These are phyloP conservation scores for Craterostigma plantagineum DNA, from an alignment of 257 asterid species.

Conservation along the genomic window DNA sequence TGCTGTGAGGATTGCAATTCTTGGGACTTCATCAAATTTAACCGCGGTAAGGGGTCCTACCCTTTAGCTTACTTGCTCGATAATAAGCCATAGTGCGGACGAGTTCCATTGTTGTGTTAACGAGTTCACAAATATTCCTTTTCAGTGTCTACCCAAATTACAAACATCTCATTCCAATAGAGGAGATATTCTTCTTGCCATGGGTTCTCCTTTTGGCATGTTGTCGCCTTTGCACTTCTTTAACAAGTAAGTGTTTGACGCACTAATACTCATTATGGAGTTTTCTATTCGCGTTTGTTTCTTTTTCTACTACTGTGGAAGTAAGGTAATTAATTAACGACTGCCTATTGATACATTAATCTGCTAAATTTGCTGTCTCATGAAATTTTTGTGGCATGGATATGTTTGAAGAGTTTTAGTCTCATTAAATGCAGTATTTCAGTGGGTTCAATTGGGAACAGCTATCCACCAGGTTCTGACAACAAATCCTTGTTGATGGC, in stretches of 20 bases:
- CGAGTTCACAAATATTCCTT: slow-evolving; percentile 4
- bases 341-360: too few species aligned
- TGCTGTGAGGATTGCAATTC: slow-evolving; percentile 70
- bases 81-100: too few species aligned
- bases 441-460: slow-evolving; percentile 79
- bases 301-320: too few species aligned
- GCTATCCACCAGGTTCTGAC: slow-evolving; percentile 53
- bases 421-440: slow-evolving; percentile 44
- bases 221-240: slow-evolving; percentile 92
- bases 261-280: neutral
- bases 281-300: too few species aligned
- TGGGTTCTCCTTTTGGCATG: slow-evolving; percentile 99
- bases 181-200: slow-evolving; percentile 74
- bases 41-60: slow-evolving; percentile 20
- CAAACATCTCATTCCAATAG: slow-evolving; percentile 38
- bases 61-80: neutral
- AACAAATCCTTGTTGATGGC: slow-evolving; percentile 66
- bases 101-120: too few species aligned
- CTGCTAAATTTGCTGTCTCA: too few species aligned
- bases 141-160: slow-evolving; percentile 40
- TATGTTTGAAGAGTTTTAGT: too few species aligned
- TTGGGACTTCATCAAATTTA: slow-evolving; percentile 31
- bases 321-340: too few species aligned
- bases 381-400: too few species aligned
- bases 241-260: slow-evolving; percentile 44